These are phyloP conservation scores for Hygrocybe punicea DNA, from an alignment of 768 basidiomycete genomes.

Conservation along the genomic window DNA sequence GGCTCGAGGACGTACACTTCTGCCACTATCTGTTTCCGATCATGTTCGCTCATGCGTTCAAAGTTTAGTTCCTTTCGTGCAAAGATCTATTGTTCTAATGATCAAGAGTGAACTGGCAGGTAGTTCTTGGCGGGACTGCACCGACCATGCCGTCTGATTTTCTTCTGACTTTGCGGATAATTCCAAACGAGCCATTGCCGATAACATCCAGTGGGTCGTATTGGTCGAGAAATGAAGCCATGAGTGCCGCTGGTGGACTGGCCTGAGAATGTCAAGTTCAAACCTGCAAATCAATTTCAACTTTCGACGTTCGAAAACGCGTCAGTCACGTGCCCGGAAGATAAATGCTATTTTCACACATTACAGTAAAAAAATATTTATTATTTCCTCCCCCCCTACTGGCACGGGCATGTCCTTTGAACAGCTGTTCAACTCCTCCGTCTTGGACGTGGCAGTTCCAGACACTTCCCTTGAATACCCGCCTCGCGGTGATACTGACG, in stretches of 20 bases:
- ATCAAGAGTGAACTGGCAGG: too few species aligned
- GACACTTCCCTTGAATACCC: slow-evolving; percentile 63
- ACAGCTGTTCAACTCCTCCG: slow-evolving; percentile 55
- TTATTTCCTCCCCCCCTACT: too few species aligned
- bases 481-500: slow-evolving; percentile 41
- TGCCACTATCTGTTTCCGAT: slow-evolving; percentile 93
- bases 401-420: slow-evolving; percentile 48
- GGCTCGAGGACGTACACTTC: slow-evolving; percentile 85
- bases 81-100: slow-evolving; percentile 50
- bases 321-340: background rate
- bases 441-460: slow-evolving; percentile 62
- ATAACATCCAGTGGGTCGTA: slow-evolving; percentile 91
- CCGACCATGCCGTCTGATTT: slow-evolving; percentile 79
- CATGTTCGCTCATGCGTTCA: slow-evolving; percentile 92
- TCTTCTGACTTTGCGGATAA: slow-evolving; percentile 90
- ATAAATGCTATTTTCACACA: background rate
- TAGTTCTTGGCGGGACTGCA: background rate
- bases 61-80: slow-evolving; percentile 97
- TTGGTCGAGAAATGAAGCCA: slow-evolving; percentile 58
- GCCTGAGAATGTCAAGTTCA: background rate
- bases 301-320: too few species aligned
- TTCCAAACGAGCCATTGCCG: slow-evolving; percentile 96
- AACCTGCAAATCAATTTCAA: too few species aligned
- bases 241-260: slow-evolving; percentile 6
- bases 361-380: too few species aligned